Evolutionary conservation across 306 rosid genomes (phyloP), one percentile per base, ranked within the genome.

Genomic region (Betula pendula): DNA sequence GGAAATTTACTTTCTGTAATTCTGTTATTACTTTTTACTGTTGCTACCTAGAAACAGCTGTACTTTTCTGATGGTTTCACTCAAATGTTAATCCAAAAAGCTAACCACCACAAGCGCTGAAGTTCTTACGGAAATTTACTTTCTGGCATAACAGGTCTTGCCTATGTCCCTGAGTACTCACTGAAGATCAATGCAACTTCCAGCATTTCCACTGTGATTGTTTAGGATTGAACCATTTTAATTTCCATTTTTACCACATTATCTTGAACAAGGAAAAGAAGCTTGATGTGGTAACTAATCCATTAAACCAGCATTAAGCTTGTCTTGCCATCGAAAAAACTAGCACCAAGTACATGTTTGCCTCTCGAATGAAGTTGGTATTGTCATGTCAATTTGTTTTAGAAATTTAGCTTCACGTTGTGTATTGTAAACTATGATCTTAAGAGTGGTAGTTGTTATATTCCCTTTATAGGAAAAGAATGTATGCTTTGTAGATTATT

Each of bases 131-230:
- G 63, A 51, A 55, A 33, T 74, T 43, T 50, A 42, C 45, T 15
- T 79, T 80, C 71, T 82, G 85, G 70, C 81, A 73, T 67, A 58
- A 77, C 92, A 92, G 99, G 99, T 81, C 77, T 83, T 79, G 77
- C 94, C 38, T 96, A 91, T 72, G 83, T 85, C 73, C 98, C 98
- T 3, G 96, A 92, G 84, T 73, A 84, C 79, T 77, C 96, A 2
- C 81, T 92, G 77, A 86, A 83, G 90, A 91, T 92, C 74, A 88
- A 88, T 47, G 91, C 99, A 74, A 91, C 89, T 73, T 88, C 97
- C 84, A 81, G 96, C 87, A 83, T 88, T 77, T 90, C 89, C 52
- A 77, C 90, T 4, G 92, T 85, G 72, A 75, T 80, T 78, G 19
- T 77, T 43, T 95, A 86, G 81, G 81, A 74, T 52, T 45, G 40